Evolutionary conservation across 257 asterid genomes (phyloP), one percentile per base, ranked within the genome.

Genomic region (Nicotiana obtusifolia): DNA sequence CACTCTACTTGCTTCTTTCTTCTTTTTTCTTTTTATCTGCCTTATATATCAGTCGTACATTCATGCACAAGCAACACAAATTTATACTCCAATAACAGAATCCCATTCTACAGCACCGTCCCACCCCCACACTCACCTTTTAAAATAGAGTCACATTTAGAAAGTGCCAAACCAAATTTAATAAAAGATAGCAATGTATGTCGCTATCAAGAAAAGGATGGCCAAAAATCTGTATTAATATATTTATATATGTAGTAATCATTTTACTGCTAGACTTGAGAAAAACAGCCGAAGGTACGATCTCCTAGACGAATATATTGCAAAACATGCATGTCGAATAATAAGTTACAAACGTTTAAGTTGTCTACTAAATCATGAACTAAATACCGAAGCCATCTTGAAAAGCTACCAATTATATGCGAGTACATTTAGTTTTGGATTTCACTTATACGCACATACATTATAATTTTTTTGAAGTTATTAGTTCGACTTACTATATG

Each of bases 21-120:
- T 52, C 16, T 49, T 52, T 5, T 56, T 57, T 57, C 26, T 57
- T 19, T 10, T 10, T 82, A 81, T 80, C 83, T 62, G 52, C 76
- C 78, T 16, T 31, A 19, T 77, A 10, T 77, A 3, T 60, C 65
- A 56, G 76, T 65, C 49, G 82, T 85, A 84, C 87, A 81, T 87
- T 83, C 89, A 84, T 87, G 92, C 87, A 90, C 89, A 67, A 64
- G 69, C 82, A 81, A 82, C 60, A 76, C 82, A 65, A 80, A 77
- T 54, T 59, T 80, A 78, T 82, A 79, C 81, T 80, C 73, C 86
- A 65, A 35, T 68, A 68, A 81, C 57, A 15, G 73, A 69, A 81
- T 53, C 73, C 62, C 78, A 77, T 57, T 57, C 64, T 57, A 57
- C 26, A 7, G 64, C 64, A 57, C 64, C 64, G 64, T 19, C 64